Evolutionary conservation across 2,329 filamentous ascomycete species (phyloP).

Genomic region (Rutstroemia sp.): DNA sequence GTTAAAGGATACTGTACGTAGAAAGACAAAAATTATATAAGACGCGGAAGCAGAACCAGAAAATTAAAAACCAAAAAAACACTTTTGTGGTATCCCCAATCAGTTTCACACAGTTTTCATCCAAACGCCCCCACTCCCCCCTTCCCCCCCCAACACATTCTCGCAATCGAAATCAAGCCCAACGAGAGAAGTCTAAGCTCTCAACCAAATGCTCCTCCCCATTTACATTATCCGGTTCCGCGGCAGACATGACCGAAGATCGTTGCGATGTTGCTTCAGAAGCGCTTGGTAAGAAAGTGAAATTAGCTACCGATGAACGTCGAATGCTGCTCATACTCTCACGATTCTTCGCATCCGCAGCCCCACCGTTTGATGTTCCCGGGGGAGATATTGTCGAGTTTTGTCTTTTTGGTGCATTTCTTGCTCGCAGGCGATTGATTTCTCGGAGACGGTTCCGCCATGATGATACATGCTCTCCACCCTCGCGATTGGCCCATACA

Average conservation of each 20-base stretch:
- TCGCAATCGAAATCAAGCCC: slow-evolving; percentile 22
- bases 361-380: slow-evolving; percentile 23
- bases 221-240: slow-evolving; percentile 42
- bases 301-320: slow-evolving; percentile 58
- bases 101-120: background rate
- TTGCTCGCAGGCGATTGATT: slow-evolving; percentile 75
- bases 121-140: slow-evolving; percentile 1
- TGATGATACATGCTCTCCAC: slow-evolving; percentile 76
- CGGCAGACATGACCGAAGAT: slow-evolving; percentile 46
- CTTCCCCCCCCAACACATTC: background rate
- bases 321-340: slow-evolving; percentile 55
- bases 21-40: background rate
- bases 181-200: slow-evolving; percentile 30
- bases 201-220: slow-evolving; percentile 27
- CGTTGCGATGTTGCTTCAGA: slow-evolving; percentile 50
- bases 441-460: slow-evolving; percentile 84
- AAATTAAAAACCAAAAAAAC: background rate
- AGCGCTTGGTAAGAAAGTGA: slow-evolving; percentile 54
- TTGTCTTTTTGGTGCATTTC: slow-evolving; percentile 41
- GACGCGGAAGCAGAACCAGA: background rate
- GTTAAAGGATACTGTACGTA: too few relatives aligned
- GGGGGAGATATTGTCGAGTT: slow-evolving; percentile 29
- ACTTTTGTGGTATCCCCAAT: slow-evolving; percentile 25
- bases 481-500: slow-evolving; percentile 75
- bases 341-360: slow-evolving; percentile 35